Percentiles rank a stretch among this genome's conserved stretches.
Evolutionary conservation across 2,329 filamentous ascomycete species (phyloP).

Genomic region (Dryadomyces quercus-mongolicae): DNA sequence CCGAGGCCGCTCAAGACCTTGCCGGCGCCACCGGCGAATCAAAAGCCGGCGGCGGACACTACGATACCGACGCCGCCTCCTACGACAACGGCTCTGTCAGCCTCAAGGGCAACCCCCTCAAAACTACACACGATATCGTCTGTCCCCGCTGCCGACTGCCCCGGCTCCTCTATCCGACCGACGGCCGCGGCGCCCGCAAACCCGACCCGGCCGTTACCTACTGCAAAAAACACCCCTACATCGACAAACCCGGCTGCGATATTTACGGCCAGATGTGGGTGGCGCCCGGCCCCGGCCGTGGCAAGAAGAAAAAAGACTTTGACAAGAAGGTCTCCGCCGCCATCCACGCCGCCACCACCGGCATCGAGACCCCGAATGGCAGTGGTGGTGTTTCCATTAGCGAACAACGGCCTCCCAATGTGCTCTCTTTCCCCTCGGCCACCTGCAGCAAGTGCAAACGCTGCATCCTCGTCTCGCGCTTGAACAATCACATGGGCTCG

Average conservation of each 20-base stretch:
- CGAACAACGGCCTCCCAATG: constrained; percentile 46
- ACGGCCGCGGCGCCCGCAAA: constrained; percentile 53
- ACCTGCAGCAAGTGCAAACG: constrained; percentile 58
- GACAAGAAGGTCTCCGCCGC: constrained; percentile 40
- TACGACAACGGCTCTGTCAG: constrained; percentile 59
- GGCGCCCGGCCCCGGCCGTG: constrained; percentile 54
- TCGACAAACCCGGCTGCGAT: constrained; percentile 63
- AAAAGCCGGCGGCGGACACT: constrained; percentile 41
- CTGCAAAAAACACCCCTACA: constrained; percentile 70
- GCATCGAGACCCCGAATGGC: constrained; percentile 26
- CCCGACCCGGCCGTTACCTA: constrained; percentile 59
- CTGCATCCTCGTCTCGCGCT: constrained; percentile 50
- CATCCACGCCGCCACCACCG: constrained; percentile 19
- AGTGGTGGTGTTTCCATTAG: constrained; percentile 18
- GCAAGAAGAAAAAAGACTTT: constrained; percentile 71
- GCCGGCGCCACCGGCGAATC: constrained; percentile 40
- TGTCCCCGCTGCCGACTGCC: constrained; percentile 67
- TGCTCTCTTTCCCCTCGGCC: constrained; percentile 51
- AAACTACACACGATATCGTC: constrained; percentile 57
- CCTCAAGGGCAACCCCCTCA: constrained; percentile 60
- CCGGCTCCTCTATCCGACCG: constrained; percentile 58
- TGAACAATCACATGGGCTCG: constrained; percentile 58
- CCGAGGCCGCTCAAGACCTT: constrained; percentile 31
- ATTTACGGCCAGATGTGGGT: constrained; percentile 77
- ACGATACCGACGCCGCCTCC: constrained; percentile 55